Evolutionary conservation across 23 red algal species (phyloP).

Genomic region (Pyropia yezoensis): DNA sequence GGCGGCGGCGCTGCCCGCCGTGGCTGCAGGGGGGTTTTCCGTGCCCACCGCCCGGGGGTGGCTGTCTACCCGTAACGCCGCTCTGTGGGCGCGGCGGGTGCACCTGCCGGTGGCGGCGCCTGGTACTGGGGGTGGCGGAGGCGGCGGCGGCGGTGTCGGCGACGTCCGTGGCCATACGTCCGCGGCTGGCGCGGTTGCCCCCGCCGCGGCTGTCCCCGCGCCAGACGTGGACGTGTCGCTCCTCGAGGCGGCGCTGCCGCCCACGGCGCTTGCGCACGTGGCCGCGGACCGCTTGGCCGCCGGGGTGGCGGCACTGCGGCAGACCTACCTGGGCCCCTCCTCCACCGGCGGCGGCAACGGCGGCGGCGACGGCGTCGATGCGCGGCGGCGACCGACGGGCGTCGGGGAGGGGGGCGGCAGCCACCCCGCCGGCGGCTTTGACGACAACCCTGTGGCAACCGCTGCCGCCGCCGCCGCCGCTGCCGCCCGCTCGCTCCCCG

Average conservation of each 20-base stretch:
- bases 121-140: background rate
- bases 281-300: conserved; percentile 39
- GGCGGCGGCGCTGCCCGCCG: conserved; percentile 28
- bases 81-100: conserved; percentile 23
- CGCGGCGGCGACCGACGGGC: background rate
- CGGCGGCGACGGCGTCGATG: background rate
- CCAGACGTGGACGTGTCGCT: conserved; percentile 40
- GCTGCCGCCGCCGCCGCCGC: background rate
- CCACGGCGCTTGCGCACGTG: background rate
- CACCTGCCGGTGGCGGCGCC: background rate
- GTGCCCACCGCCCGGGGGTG: conserved; percentile 29
- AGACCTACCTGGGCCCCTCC: conserved; percentile 2
- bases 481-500: background rate
- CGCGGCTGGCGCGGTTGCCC: background rate
- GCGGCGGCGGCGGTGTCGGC: too few species aligned
- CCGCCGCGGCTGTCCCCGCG: conserved; percentile 9
- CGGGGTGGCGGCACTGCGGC: conserved; percentile 25
- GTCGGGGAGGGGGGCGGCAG: background rate
- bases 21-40: conserved; percentile 27
- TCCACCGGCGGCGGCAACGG: background rate
- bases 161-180: too few species aligned
- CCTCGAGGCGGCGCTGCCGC: conserved; percentile 24
- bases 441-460: background rate
- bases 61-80: conserved; percentile 49
- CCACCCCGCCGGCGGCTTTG: background rate